Base-by-base conservation (phyloP, 2,329 filamentous ascomycete genomes). In the Ilyonectria destructans region DNA sequence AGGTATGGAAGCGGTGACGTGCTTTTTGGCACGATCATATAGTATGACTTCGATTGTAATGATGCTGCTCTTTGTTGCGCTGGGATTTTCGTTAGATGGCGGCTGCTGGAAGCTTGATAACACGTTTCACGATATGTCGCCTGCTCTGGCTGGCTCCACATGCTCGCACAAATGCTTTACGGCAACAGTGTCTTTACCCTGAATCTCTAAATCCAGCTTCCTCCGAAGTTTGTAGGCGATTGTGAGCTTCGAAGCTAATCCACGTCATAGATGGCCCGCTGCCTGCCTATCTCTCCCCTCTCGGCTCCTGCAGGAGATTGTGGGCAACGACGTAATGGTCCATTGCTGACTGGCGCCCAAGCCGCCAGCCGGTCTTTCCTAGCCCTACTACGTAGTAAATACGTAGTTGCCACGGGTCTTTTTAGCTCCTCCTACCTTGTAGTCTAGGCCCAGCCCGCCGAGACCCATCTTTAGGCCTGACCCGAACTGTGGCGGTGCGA, bases 81-180 rank as follows among this genome's bases (percentile, higher is more conserved):
- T 76, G 69, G 74, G 66, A 74, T 62, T 73, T 60, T 60, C 65
- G 64, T 73, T 75, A 74, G 71, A 76, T 29, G 58, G 59, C 68
- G 64, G 71, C 72, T 73, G 56, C 68, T 76, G 73, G 66, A 71
- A 70, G 67, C 67, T 68, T 74, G 71, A 76, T 69, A 76, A 76
- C 72, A 76, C 72, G 71, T 76, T 75, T 76, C 60, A 65, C 54
- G 63, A 72, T 72, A 56, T 68, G 59, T 54, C 68, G 46, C 45
- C 55, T 65, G 33, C 40, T 52, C 17, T n/a, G 65, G 51, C 17
- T n/a, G 65, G 51, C 57, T 54, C 69, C 71, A 70, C 71, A 66
- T 67, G 43, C 51, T 40, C 40, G 58, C 33, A 52, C 31, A 57
- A 13, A 48, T 48, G 43, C 9, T 67, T 57, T 66, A 43, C 48